A percentile compares a stretch with the other conserved stretches of the same genome.
These are phyloP conservation scores for Fusarium sp. DNA, from an alignment of 2,329 filamentous ascomycete species.

Conservation along the genomic window DNA sequence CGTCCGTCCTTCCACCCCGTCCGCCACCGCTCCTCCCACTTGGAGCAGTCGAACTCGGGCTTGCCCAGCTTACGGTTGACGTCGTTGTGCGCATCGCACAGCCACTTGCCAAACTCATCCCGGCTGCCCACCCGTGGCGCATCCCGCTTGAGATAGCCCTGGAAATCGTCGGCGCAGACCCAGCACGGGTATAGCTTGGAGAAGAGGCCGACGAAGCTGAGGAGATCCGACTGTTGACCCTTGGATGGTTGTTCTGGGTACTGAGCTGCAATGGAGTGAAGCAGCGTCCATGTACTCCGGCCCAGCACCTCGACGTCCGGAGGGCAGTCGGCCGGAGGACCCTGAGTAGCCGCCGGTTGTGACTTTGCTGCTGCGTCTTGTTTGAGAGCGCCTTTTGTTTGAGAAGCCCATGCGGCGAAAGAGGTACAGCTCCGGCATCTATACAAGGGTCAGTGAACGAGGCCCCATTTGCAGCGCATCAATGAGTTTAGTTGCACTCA, in stretches of 20 bases:
- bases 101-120: conserved; percentile 81
- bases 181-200: conserved; percentile 93
- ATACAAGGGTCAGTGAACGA: conserved; percentile 26
- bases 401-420: conserved; percentile 61
- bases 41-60: conserved; percentile 85
- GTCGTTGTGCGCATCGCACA: conserved; percentile 88
- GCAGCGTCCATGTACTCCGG: conserved; percentile 89
- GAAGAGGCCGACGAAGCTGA: conserved; percentile 82
- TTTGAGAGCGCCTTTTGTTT: conserved; percentile 58
- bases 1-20: conserved; percentile 83
- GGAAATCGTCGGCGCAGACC: conserved; percentile 94
- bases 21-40: conserved; percentile 95
- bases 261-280: conserved; percentile 89
- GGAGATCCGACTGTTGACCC: conserved; percentile 79
- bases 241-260: conserved; percentile 79
- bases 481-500: conserved; percentile 57
- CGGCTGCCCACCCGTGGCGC: conserved; percentile 69
- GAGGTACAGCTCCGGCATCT: conserved; percentile 52
- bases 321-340: conserved; percentile 76
- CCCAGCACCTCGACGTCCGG: conserved; percentile 90
- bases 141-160: conserved; percentile 79
- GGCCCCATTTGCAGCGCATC: conserved; percentile 20
- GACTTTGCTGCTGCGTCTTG: conserved; percentile 47
- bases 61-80: conserved; percentile 93
- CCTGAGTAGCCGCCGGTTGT: conserved; percentile 48